These are phyloP conservation scores for Pestalotiopsis sp. DNA, from an alignment of 2,329 filamentous ascomycete species.

Conservation along the genomic window DNA sequence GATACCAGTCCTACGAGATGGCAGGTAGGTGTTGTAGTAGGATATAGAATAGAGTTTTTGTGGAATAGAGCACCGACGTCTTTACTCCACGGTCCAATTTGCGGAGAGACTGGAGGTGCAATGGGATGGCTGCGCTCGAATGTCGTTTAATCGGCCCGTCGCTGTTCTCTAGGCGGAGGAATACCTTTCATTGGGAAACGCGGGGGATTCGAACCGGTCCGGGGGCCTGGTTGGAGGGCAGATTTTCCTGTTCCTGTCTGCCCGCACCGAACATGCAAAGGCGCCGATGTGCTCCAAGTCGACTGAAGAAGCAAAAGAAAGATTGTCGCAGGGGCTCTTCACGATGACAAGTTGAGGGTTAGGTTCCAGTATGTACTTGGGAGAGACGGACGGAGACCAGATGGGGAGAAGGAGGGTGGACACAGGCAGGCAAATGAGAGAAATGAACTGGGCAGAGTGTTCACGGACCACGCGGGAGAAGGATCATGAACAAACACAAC, in stretches of 20 bases:
- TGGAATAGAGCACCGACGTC: slow-evolving; percentile 14
- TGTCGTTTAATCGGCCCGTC: slow-evolving; percentile 37
- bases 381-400: background rate
- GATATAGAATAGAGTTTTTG: slow-evolving; percentile 11
- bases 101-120: slow-evolving; percentile 27
- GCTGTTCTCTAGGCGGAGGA: slow-evolving; percentile 34
- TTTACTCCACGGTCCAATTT: slow-evolving; percentile 18
- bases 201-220: slow-evolving; percentile 23
- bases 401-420: slow-evolving; percentile 4
- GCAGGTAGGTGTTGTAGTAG: background rate
- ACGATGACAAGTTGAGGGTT: slow-evolving; percentile 5
- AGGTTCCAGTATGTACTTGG: background rate
- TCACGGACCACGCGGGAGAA: slow-evolving; percentile 15
- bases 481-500: slow-evolving; percentile 5
- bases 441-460: slow-evolving; percentile 15
- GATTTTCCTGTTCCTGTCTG: background rate
- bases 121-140: slow-evolving; percentile 21
- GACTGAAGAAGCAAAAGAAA: background rate
- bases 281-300: background rate
- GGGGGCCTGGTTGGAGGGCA: slow-evolving; percentile 13
- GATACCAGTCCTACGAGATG: slow-evolving; percentile 7
- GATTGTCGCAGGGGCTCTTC: slow-evolving; percentile 7
- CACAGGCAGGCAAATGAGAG: slow-evolving; percentile 7
- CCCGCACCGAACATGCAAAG: background rate
- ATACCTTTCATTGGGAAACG: slow-evolving; percentile 29